Conservation (phyloP, 208 protist genomes). For the Acanthamoeba healyi region DNA sequence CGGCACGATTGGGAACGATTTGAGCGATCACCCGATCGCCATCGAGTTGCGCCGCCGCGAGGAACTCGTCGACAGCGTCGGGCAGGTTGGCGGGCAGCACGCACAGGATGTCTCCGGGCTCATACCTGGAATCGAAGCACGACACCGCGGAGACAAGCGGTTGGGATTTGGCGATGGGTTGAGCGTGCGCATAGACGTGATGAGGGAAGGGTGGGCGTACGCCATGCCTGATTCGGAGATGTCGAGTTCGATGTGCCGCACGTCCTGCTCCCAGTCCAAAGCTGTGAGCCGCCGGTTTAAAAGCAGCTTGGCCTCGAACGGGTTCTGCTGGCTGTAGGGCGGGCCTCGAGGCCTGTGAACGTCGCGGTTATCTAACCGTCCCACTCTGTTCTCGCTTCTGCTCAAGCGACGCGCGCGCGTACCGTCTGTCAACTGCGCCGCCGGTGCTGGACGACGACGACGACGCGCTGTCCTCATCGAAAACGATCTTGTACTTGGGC, state of each 20-base stretch:
- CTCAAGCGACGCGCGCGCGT: no score
- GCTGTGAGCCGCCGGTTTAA: conserved; percentile 80
- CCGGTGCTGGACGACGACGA: no score
- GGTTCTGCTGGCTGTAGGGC: neutral
- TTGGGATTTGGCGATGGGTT: neutral
- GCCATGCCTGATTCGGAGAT: conserved; percentile 15
- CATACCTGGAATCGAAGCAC: conserved; percentile 8
- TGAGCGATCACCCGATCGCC: conserved; percentile 40
- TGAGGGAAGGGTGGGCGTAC: neutral
- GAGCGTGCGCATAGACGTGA: no score
- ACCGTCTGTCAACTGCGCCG: no score
- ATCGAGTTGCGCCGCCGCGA: conserved; percentile 46
- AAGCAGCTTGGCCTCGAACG: conserved; percentile 29
- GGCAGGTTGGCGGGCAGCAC: conserved; percentile 75
- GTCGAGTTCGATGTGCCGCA: conserved; percentile 87
- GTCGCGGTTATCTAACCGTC: neutral
- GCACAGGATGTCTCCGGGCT: conserved; percentile 78
- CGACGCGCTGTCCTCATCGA: neutral
- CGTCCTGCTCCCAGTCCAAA: conserved; percentile 86
- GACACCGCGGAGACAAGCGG: neutral
- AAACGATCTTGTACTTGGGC: neutral
- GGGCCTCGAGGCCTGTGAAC: neutral
- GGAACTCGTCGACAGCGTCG: conserved; percentile 50
- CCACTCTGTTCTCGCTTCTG: no score
- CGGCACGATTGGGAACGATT: conserved; percentile 54